A percentile compares a stretch with the other conserved stretches of the same genome.
Conservation (phyloP, 2,329 filamentous ascomycete genomes). For the Pseudogymnoascus sp. region DNA sequence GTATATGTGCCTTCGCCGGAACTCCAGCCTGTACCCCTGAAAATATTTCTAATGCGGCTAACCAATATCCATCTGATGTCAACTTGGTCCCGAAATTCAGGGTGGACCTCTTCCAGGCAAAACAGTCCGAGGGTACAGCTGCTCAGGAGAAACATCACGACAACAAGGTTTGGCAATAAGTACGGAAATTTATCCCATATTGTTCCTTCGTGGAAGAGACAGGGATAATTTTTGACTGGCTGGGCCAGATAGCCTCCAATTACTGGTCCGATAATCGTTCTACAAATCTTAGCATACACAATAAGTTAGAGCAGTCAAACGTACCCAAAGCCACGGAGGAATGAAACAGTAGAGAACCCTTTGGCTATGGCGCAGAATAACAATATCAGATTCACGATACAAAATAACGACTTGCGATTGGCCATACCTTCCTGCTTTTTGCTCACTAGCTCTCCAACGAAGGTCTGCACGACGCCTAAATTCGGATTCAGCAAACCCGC, state of each 20-base stretch:
- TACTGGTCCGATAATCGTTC: conserved; percentile 80
- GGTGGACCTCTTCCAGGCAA: conserved; percentile 1
- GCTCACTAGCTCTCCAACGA: conserved; percentile 82
- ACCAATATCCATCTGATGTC: neutral
- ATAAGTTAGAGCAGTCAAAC: conserved; percentile 21
- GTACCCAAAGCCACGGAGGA: conserved; percentile 87
- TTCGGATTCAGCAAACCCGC: conserved; percentile 87
- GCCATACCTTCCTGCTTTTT: conserved; percentile 78
- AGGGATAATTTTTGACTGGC: conserved; percentile 73
- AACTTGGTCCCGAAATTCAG: neutral
- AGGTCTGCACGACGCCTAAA: conserved; percentile 86
- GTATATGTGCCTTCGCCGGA: neutral
- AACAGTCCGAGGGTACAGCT: neutral
- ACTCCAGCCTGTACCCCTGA: neutral
- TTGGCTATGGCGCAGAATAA: conserved; percentile 47
- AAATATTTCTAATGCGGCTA: neutral
- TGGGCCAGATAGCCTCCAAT: conserved; percentile 81
- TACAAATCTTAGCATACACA: conserved; percentile 29
- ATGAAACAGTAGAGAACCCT: conserved; percentile 90
- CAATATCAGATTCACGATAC: conserved; percentile 12
- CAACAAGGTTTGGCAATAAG: conserved; percentile 57
- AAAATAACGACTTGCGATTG: conserved; percentile 14
- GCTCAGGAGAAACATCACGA: neutral
- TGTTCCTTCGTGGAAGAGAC: conserved; percentile 59
- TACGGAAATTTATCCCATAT: conserved; percentile 82